These are phyloP conservation scores for Botryosphaeria agaves DNA, from an alignment of 2,329 filamentous ascomycete species.

Conservation along the genomic window DNA sequence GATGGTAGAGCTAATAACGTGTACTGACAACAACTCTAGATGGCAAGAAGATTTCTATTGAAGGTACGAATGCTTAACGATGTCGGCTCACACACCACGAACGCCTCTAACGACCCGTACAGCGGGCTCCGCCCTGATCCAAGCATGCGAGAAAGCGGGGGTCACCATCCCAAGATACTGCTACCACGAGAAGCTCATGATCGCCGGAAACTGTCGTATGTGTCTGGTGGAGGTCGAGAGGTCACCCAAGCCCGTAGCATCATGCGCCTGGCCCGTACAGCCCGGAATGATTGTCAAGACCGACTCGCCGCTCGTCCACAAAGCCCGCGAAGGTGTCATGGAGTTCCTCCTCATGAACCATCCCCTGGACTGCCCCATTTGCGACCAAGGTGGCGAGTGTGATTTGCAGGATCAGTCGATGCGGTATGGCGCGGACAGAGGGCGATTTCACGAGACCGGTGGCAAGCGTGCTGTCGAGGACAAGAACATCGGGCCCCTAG, in stretches of 20 bases:
- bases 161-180: conserved; percentile 89
- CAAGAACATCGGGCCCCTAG: conserved; percentile 94
- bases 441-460: conserved; percentile 86
- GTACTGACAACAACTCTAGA: conserved; percentile 37
- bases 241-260: conserved; percentile 92
- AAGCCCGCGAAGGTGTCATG: conserved; percentile 97
- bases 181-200: conserved; percentile 99
- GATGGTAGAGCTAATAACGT: background rate
- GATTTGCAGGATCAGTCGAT: conserved; percentile 99
- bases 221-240: conserved; percentile 96
- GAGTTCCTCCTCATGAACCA: conserved; percentile 96
- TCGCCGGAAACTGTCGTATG: conserved; percentile 99
- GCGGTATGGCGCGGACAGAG: conserved; percentile 91
- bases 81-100: background rate
- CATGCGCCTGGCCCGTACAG: conserved; percentile 96
- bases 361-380: conserved; percentile 89
- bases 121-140: conserved; percentile 95
- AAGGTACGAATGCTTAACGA: conserved; percentile 43
- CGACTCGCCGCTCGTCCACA: conserved; percentile 88
- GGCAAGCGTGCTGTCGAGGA: conserved; percentile 98
- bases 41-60: conserved; percentile 95
- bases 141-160: conserved; percentile 97
- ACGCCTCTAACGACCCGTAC: conserved; percentile 9
- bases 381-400: conserved; percentile 97
- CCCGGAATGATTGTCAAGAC: conserved; percentile 99